A percentile compares a stretch with the other conserved stretches of the same genome.
Conservation (phyloP, 2,329 filamentous ascomycete genomes). For the Cercospora sp. region DNA sequence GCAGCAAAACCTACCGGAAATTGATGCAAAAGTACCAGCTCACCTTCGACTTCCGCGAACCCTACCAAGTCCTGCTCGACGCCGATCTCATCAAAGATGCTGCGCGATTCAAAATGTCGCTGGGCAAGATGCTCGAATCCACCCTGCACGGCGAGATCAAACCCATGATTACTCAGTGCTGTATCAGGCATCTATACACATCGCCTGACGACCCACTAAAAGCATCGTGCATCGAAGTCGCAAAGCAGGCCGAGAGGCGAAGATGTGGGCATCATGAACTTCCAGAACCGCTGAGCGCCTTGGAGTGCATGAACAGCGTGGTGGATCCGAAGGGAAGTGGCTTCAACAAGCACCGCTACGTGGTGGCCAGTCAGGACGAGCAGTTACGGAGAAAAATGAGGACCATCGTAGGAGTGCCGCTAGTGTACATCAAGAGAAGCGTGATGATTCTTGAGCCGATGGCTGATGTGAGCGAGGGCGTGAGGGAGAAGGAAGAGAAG, state of each 20-base stretch:
- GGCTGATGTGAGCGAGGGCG: conserved; percentile 64
- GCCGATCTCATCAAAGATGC: conserved; percentile 81
- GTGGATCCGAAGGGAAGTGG: conserved; percentile 73
- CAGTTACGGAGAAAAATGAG: conserved; percentile 65
- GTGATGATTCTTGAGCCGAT: conserved; percentile 81
- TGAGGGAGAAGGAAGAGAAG: conserved; percentile 68
- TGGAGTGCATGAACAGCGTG: conserved; percentile 71
- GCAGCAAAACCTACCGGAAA: conserved; percentile 77
- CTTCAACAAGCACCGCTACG: conserved; percentile 76
- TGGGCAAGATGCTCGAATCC: conserved; percentile 72
- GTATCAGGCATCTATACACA: conserved; percentile 74
- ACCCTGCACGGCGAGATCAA: conserved; percentile 87
- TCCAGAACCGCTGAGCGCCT: conserved; percentile 66
- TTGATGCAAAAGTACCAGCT: conserved; percentile 90
- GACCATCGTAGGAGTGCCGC: conserved; percentile 67
- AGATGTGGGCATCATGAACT: conserved; percentile 77
- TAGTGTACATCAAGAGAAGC: conserved; percentile 75
- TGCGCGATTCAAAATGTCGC: conserved; percentile 82
- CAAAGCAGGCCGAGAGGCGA: conserved; percentile 73
- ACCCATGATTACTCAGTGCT: conserved; percentile 80
- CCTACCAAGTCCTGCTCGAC: conserved; percentile 90
- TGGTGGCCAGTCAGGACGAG: conserved; percentile 71
- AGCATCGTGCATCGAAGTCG: conserved; percentile 66
- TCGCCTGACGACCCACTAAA: conserved; percentile 39
- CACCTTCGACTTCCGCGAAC: conserved; percentile 76